A percentile compares a stretch with the other conserved stretches of the same genome.
phyloP scores from a whole-genome alignment of 805 yeast species.

The Kurtzmaniella cleridarum region DNA sequence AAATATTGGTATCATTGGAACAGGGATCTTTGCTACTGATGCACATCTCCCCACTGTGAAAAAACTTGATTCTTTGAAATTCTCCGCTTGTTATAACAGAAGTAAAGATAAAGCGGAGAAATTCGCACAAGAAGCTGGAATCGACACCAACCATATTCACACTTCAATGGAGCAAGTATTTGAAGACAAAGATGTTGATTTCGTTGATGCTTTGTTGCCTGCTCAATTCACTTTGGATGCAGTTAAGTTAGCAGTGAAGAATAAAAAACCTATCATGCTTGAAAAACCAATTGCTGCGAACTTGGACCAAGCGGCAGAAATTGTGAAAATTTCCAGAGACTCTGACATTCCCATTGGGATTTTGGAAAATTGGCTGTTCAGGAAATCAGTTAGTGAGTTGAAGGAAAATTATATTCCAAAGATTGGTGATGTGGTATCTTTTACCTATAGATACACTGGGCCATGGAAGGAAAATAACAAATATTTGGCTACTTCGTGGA shows the following conservation, averaged over 20 bases:
- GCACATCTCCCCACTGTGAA: constrained; percentile 73
- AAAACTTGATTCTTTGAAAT: constrained; percentile 45
- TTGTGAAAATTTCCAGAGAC: constrained; percentile 59
- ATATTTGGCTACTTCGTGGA: constrained; percentile 74
- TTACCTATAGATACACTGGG: constrained; percentile 71
- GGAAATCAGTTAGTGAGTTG: constrained; percentile 51
- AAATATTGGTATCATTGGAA: constrained; percentile 68
- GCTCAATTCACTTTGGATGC: constrained; percentile 71
- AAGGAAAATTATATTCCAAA: constrained; percentile 50
- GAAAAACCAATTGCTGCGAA: constrained; percentile 94
- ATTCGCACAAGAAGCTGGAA: constrained; percentile 63
- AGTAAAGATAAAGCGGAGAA: constrained; percentile 76
- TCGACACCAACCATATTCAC: constrained; percentile 46
- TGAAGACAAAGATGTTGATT: constrained; percentile 60
- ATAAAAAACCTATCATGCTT: constrained; percentile 72
- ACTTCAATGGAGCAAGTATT: constrained; percentile 61
- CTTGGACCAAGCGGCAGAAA: constrained; percentile 71
- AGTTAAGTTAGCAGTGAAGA: constrained; percentile 62
- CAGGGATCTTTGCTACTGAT: constrained; percentile 85
- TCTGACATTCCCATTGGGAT: constrained; percentile 67
- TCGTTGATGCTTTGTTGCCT: constrained; percentile 85
- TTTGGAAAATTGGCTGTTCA: constrained; percentile 83
- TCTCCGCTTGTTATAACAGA: constrained; percentile 76
- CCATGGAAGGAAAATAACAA: constrained; percentile 57
- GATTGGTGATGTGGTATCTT: constrained; percentile 70